Conservation (phyloP, 2,329 filamentous ascomycete genomes). For the Tolypocladium endophyticum region DNA sequence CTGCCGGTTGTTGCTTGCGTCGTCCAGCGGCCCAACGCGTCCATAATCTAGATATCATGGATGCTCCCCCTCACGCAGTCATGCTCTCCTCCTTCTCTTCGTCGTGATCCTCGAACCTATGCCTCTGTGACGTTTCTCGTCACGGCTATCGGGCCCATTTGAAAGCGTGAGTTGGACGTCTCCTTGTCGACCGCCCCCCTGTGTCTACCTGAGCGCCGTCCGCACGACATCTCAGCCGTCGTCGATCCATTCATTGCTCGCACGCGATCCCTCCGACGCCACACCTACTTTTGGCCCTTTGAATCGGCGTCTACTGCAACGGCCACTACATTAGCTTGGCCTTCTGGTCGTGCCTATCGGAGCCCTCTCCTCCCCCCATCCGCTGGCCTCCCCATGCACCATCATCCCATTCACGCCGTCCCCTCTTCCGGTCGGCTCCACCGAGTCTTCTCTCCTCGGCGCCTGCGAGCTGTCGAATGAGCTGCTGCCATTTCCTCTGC, state of each 20-base stretch:
- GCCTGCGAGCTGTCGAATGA: constrained; percentile 25
- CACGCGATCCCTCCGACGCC: not conserved
- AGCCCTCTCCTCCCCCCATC: not conserved
- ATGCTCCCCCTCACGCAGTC: not conserved
- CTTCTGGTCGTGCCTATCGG: not conserved
- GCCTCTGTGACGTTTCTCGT: not conserved
- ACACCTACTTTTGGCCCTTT: not conserved
- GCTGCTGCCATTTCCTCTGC: constrained; percentile 13
- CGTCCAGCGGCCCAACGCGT: not conserved
- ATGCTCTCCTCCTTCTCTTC: not conserved
- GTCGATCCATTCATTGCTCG: not conserved
- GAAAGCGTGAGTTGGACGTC: not conserved
- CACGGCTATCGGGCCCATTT: not conserved
- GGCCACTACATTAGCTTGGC: not conserved
- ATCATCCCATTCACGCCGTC: constrained; percentile 9
- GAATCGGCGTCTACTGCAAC: not conserved
- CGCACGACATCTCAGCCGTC: not conserved
- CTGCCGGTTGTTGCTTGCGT: not conserved
- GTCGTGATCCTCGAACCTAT: not conserved
- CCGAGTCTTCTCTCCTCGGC: constrained; percentile 20
- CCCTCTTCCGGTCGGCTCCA: constrained; percentile 16
- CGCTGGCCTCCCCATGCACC: constrained; percentile 1
- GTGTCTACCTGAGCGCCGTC: not conserved
- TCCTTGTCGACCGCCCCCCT: not conserved
- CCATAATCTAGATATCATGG: not conserved